Base-by-base conservation (phyloP, 441 rosid species). In the Pelargonium australe region DNA sequence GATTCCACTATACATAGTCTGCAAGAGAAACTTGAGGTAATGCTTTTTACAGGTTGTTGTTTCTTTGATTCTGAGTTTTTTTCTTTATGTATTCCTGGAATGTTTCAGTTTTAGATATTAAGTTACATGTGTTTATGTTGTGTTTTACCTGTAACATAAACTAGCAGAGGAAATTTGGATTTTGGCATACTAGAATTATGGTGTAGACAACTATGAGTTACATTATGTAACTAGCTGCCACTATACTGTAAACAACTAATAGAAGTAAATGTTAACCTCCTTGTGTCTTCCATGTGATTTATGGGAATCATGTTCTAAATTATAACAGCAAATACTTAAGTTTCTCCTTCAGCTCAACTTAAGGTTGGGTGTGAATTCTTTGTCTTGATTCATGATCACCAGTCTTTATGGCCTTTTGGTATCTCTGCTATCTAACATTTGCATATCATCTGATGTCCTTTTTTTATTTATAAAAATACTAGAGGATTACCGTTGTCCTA, bases 11-110 rank as follows among this genome's bases (percentile, higher is more conserved):
- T 91, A 37, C 85, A 86, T 76, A 75, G 80, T 61, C 87, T 89
- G 72, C 96, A 87, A 75, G 98, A 88, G 82, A 94, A 86, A 72
- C 75, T 88, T 19, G 98, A 91, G 96, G 97, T 85, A 72, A 25
- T 53, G 7, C 49, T 61, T 43, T 67, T 2, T 11, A 16, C 16
- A 47, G 11, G 47, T 23, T 23, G 13, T 13, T 31, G 3, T 9
- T 25, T 11, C 5, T n/a, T 16, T 64, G 8, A 25, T 41, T 53
- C 7, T 57, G 37, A 7, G 4, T 9, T 1, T 43, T 16, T 7
- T 7, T 60, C 55, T 43, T 51, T 51, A 51, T n/a, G 13, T 13
- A 51, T 51, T 51, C 5, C 19, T 51, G 25, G 25, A 23, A 23
- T 23, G 25, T 23, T 23, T 23, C 25, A 23, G 25, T 23, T 23